phyloP scores from a whole-genome alignment of 1,139 yeast genomes.

The Yamadazyma conglobata region DNA sequence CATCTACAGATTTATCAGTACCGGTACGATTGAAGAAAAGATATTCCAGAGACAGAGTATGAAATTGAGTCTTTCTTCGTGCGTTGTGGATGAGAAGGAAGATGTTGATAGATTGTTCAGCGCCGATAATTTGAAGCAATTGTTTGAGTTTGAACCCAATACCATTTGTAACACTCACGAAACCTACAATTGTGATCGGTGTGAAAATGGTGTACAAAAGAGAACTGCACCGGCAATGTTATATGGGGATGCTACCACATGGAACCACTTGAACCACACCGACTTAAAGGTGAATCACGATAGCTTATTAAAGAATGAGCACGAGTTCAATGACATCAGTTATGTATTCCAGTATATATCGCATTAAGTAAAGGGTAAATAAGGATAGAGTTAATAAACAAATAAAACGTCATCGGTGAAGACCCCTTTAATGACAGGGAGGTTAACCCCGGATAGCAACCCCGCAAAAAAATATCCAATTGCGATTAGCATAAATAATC shows the following conservation, averaged over 20 bases:
- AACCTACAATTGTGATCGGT: slow-evolving; percentile 83
- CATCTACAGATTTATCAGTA: slow-evolving; percentile 86
- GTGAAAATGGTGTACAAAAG: slow-evolving; percentile 57
- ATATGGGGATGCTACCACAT: slow-evolving; percentile 95
- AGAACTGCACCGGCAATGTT: slow-evolving; percentile 80
- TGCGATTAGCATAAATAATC: slow-evolving; percentile 2
- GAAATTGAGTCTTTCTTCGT: slow-evolving; percentile 87
- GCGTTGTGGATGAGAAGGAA: slow-evolving; percentile 95
- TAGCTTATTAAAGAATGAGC: slow-evolving; percentile 69
- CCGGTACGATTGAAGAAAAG: slow-evolving; percentile 95
- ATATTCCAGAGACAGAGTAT: slow-evolving; percentile 96
- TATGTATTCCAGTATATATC: slow-evolving; percentile 93
- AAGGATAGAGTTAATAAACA: neutral
- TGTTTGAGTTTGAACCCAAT: slow-evolving; percentile 66
- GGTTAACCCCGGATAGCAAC: slow-evolving; percentile 3
- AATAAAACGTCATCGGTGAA: no score
- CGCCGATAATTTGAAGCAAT: slow-evolving; percentile 70
- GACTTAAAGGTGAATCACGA: slow-evolving; percentile 70
- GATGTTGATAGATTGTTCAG: slow-evolving; percentile 92
- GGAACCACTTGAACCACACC: slow-evolving; percentile 83
- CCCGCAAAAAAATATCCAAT: slow-evolving; percentile 4
- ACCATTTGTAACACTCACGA: slow-evolving; percentile 91
- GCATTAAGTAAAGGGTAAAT: slow-evolving; percentile 35
- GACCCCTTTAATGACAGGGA: neutral
- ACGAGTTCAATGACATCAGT: slow-evolving; percentile 63